Evolutionary conservation across 2,329 filamentous ascomycete genomes (phyloP), one percentile per base, ranked within the genome.

Genomic region (Achaetomium macrosporum): DNA sequence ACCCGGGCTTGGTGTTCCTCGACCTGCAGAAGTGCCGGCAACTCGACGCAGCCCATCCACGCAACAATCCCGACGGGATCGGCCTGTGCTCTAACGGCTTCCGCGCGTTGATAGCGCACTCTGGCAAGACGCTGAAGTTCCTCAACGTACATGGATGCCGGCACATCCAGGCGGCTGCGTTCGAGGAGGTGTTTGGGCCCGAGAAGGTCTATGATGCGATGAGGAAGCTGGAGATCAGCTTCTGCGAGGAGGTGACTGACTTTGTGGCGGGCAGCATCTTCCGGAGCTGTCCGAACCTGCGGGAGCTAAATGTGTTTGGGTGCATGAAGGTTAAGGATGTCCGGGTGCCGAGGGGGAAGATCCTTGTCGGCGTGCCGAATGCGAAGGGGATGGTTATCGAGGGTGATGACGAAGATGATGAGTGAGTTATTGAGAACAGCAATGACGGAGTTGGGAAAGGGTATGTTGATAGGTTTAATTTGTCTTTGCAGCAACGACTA

Each of bases 131-230:
- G 11, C 69, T 97, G 2, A 76, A 77, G 54, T 73, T 78, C 39
- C 73, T 97, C 33, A 88, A 95, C 64, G 74, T 96, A n/a, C 81
- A 88, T 13, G 88, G 86, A 0, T 95, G 90, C 65, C 85, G 92
- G 3, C 87, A 96, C 66, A 91, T 97, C 57, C 78, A 82, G 1
- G 75, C 78, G 33, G 71, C 79, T 15, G 83, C 88, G 0, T 90
- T 96, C 54, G 82, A 88, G 57, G 77, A 84, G 10, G 84, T 87
- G 0, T 96, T 97, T 63, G 71, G 73, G 6, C 69, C 71, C 9
- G 76, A 75, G 20, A 79, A 77, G 42, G 57, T 50, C 1, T 96
- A 95, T 60, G 82, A 85, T 0, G 74, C 82, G 11, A 74, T 97
- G 33, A 73, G 74, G 55, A 79, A 86, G 53, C 73, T 96, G 41